phyloP scores from a whole-genome alignment of 495 filamentous ascomycete species.

The Aspergillus leporis region DNA sequence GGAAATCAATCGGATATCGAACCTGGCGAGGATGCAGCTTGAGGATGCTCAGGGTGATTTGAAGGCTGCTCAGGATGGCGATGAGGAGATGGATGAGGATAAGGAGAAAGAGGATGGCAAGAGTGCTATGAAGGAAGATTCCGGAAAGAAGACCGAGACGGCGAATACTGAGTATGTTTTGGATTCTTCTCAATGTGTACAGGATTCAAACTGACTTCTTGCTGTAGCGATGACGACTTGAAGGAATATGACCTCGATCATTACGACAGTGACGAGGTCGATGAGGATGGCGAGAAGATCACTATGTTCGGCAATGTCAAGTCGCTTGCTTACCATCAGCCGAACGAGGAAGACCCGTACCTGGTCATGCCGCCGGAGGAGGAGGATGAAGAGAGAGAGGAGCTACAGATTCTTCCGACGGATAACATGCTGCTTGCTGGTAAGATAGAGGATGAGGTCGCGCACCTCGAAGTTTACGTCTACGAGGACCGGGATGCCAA shows the following conservation, averaged over 20 bases:
- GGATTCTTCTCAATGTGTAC: not conserved
- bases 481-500: conserved; percentile 95
- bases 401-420: conserved; percentile 86
- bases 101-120: conserved; percentile 19
- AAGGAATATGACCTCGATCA: conserved; percentile 95
- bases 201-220: not conserved
- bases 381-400: conserved; percentile 87
- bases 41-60: conserved; percentile 90
- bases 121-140: conserved; percentile 23
- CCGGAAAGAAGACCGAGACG: conserved; percentile 22
- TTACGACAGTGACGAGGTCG: conserved; percentile 81
- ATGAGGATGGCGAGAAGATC: conserved; percentile 66
- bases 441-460: conserved; percentile 94
- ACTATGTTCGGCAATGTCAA: conserved; percentile 95
- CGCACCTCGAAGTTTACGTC: conserved; percentile 94
- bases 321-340: conserved; percentile 87
- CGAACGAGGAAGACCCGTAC: conserved; percentile 92
- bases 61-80: conserved; percentile 58
- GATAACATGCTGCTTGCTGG: conserved; percentile 91
- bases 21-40: conserved; percentile 84
- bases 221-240: conserved; percentile 69
- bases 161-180: conserved; percentile 21
- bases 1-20: conserved; percentile 87
- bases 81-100: conserved; percentile 17
- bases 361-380: conserved; percentile 78